phyloP scores from a whole-genome alignment of 2,329 filamentous ascomycete genomes.

The Pseudocercospora macadamiae region DNA sequence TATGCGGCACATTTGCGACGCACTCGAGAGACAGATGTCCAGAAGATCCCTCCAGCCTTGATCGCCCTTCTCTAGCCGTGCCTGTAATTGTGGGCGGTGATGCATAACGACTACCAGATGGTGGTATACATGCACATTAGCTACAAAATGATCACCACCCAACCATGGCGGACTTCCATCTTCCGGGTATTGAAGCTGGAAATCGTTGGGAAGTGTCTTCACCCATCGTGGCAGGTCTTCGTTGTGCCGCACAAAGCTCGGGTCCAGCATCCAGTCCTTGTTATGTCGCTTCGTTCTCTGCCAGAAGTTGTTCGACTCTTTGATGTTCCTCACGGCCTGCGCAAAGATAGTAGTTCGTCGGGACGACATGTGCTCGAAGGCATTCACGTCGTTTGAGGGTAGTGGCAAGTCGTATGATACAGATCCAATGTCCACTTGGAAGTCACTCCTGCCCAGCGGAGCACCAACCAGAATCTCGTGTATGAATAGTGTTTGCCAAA shows the following conservation, averaged over 20 bases:
- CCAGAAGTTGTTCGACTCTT: constrained; percentile 75
- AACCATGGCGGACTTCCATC: constrained; percentile 84
- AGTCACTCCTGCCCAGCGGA: constrained; percentile 79
- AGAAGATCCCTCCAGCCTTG: constrained; percentile 87
- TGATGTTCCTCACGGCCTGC: constrained; percentile 75
- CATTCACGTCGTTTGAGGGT: constrained; percentile 68
- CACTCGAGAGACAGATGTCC: constrained; percentile 80
- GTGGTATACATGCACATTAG: constrained; percentile 88
- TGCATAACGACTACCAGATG: constrained; percentile 84
- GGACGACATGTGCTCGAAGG: constrained; percentile 75
- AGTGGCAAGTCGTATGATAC: constrained; percentile 73
- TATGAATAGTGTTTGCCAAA: constrained; percentile 87
- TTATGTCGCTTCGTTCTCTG: constrained; percentile 72
- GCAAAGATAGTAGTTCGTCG: constrained; percentile 83
- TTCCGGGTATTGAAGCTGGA: constrained; percentile 74
- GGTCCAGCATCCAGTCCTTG: constrained; percentile 85
- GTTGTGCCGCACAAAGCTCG: constrained; percentile 78
- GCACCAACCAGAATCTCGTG: constrained; percentile 92
- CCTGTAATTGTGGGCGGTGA: constrained; percentile 77
- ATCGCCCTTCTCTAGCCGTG: constrained; percentile 75
- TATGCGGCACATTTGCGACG: constrained; percentile 80
- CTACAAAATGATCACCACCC: constrained; percentile 76
- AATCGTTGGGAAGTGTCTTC: constrained; percentile 73
- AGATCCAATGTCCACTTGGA: constrained; percentile 72
- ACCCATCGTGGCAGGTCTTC: constrained; percentile 77